Base-by-base conservation (phyloP, 495 filamentous ascomycete species). In the Astrothelium subdiscretum region DNA sequence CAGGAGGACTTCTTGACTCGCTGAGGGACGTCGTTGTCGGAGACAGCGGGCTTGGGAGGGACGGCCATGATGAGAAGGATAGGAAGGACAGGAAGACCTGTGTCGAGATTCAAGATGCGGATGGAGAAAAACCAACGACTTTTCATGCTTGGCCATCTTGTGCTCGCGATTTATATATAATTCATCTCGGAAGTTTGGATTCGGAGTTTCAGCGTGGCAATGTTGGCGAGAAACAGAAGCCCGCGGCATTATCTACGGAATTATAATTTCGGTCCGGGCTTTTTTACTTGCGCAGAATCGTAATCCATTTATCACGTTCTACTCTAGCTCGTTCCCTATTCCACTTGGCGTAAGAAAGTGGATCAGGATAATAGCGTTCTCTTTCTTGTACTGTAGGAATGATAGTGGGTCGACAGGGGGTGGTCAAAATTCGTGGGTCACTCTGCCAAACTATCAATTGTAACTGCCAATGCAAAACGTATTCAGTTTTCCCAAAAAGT, bases 31-130 rank as follows among this genome's bases (percentile, higher is more conserved):
- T 40, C 40, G 59, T 61, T 38, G 40, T 29, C 48, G 48, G 40
- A 48, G 40, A 48, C 59, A 61, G 40, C 40, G 32, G 59, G 40
- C 38, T 61, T 29, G 59, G 59, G 59, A 61, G 48, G 59, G 59
- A 48, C 32, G 40, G 59, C 40, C 59, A 61, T 61, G 59, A 61
- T 61, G 29, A 15, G 48, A 29, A 54, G 0, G 48, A 54, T 15
- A 54, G 48, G 48, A 54, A 2, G 48, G 2, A 54, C 48, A 54
- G 48, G 48, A 54, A 54, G 48, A 29, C 48, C 15, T 54, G 48
- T 54, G 48, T 54, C 48, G 4, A 54, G n/a, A 29, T 54, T 54
- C 1, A 54, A 54, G 48, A 54, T 54, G 48, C 4, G 48, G 48
- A 54, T 24, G 48, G 43, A 54, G 48, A 24, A 54, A 54, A 54